phyloP scores from a whole-genome alignment of 2,329 filamentous ascomycete species.

The Colletotrichum ledebouriae region DNA sequence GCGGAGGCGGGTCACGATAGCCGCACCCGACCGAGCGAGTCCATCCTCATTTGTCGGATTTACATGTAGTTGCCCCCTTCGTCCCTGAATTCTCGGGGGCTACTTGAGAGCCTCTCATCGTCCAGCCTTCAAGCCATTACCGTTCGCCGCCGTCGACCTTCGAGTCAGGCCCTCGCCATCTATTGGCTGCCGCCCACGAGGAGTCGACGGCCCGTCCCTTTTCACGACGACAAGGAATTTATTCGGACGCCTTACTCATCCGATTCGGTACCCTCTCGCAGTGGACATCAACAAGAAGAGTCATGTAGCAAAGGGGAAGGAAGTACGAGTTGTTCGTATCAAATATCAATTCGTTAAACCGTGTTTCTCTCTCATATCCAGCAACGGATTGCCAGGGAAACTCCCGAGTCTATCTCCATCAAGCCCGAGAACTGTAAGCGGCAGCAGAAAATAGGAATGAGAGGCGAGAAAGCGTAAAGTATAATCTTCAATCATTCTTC shows the following conservation, averaged over 20 bases:
- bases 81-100: constrained; percentile 5
- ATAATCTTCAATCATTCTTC: constrained; percentile 45
- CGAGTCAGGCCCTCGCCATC: constrained; percentile 4
- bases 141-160: not conserved
- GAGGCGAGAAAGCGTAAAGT: constrained; percentile 32
- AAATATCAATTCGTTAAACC: constrained; percentile 5
- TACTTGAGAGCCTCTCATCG: not conserved
- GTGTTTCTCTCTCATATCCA: constrained; percentile 50
- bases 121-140: constrained; percentile 27
- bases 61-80: not conserved
- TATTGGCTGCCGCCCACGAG: constrained; percentile 15
- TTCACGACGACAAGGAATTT: constrained; percentile 5
- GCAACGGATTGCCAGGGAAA: constrained; percentile 55
- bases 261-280: not conserved
- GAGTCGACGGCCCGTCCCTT: constrained; percentile 16
- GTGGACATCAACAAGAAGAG: not conserved
- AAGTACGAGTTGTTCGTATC: not conserved
- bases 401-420: constrained; percentile 55
- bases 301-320: not conserved
- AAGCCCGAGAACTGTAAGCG: constrained; percentile 19
- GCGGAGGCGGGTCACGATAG: constrained; percentile 22
- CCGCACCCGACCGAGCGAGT: constrained; percentile 30
- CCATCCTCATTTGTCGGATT: constrained; percentile 14
- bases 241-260: not conserved
- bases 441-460: constrained; percentile 35